Percentiles rank a stretch among this genome's conserved stretches.
Evolutionary conservation across 1,139 yeast species (phyloP).

Genomic region (Ogataea hybrid): DNA sequence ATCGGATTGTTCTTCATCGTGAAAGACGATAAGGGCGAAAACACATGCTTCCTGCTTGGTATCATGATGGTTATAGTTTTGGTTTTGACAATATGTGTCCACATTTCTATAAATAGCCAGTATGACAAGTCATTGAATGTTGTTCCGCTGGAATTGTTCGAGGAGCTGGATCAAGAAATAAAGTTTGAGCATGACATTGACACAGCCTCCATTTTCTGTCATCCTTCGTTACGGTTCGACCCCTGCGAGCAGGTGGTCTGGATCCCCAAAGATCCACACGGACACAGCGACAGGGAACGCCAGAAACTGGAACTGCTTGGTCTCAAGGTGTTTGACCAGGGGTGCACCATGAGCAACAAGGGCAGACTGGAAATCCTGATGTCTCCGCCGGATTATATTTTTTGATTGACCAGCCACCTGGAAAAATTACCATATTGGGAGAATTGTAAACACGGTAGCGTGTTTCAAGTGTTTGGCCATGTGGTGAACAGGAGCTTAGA

Average conservation of each 20-base stretch:
- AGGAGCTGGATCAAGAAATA: slow-evolving; percentile 8
- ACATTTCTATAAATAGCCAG: slow-evolving; percentile 35
- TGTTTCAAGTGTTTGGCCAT: background rate
- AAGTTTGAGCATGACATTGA: slow-evolving; percentile 12
- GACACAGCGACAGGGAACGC: slow-evolving; percentile 31
- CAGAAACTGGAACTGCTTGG: slow-evolving; percentile 28
- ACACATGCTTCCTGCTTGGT: slow-evolving; percentile 41
- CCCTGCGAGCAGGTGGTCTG: slow-evolving; percentile 30
- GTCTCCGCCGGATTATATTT: slow-evolving; percentile 22
- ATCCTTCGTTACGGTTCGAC: slow-evolving; percentile 27
- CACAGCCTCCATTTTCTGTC: slow-evolving; percentile 18
- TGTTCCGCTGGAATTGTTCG: slow-evolving; percentile 28
- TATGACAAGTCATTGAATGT: slow-evolving; percentile 27
- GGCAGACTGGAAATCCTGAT: slow-evolving; percentile 23
- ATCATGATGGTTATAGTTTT: slow-evolving; percentile 46
- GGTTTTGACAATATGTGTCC: slow-evolving; percentile 38
- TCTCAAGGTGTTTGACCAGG: slow-evolving; percentile 28
- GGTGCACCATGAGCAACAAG: slow-evolving; percentile 25
- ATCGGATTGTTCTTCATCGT: slow-evolving; percentile 71
- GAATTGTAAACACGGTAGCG: slow-evolving; percentile 10
- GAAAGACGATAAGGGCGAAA: slow-evolving; percentile 41
- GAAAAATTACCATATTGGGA: slow-evolving; percentile 10
- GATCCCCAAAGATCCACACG: slow-evolving; percentile 38
- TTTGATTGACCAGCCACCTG: slow-evolving; percentile 19
- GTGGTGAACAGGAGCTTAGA: too few relatives aligned